Conservation (phyloP, 257 asterid species). For the Rubia yunnanensis region DNA sequence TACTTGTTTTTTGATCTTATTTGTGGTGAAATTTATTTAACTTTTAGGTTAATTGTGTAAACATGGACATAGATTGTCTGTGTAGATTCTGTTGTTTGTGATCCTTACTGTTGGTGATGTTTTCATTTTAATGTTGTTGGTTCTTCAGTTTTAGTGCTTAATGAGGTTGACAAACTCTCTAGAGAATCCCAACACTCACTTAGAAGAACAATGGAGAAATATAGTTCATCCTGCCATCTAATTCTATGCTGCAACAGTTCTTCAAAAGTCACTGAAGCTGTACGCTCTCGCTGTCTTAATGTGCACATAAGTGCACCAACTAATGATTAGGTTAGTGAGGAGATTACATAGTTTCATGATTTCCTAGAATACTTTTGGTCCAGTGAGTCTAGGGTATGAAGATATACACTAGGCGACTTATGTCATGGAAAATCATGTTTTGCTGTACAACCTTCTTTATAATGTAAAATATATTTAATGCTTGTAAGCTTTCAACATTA, state of each 20-base stretch:
- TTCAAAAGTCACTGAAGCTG: conserved; percentile 94
- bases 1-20: neutral
- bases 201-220: conserved; percentile 98
- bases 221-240: conserved; percentile 87
- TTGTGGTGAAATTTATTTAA: neutral
- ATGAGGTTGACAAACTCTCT: conserved; percentile 96
- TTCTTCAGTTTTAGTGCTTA: conserved; percentile 67
- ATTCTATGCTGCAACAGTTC: conserved; percentile 96
- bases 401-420: neutral
- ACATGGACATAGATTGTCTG: neutral
- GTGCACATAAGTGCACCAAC: conserved; percentile 80
- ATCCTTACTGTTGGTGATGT: neutral
- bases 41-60: neutral
- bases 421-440: neutral
- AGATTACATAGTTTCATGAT: neutral
- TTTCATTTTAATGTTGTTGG: conserved; percentile 10
- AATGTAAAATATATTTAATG: neutral
- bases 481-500: neutral
- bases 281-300: conserved; percentile 94
- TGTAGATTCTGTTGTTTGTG: conserved; percentile 16
- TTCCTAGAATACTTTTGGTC: neutral
- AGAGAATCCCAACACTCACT: conserved; percentile 99
- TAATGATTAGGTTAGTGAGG: conserved; percentile 59
- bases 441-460: neutral
- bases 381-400: neutral